Base-by-base conservation (phyloP, 768 basidiomycete species). In the Boletellus ananas region DNA sequence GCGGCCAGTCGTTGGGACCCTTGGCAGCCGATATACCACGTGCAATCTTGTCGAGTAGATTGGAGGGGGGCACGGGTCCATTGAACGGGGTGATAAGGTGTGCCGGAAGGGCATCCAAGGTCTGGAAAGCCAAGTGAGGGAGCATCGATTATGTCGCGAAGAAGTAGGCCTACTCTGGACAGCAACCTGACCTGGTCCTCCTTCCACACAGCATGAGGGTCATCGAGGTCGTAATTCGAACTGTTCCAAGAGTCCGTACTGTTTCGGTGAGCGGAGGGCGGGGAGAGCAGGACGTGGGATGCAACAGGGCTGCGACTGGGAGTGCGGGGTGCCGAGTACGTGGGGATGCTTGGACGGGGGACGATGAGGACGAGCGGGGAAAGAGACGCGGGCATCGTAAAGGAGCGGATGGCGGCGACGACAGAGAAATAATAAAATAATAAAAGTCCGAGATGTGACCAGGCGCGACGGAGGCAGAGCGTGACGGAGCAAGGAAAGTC, bases 51-150 rank as follows among this genome's bases (percentile, higher is more conserved):
- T 93, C 89, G 51, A 93, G 81, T 18, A 92, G 79, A 65, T 92
- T 92, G 13, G 87, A 83, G 29, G 90, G 90, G 1, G 90, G 90
- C 17, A 92, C 79, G 39, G 83, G 77, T 27, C 90, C 90, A 56
- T 86, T 84, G 75, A 90, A 92, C 47, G 90, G 90, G 14, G 90
- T 92, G 65, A 89, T 75, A n/a, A 93, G 79, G 59, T 91, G 87
- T 6, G 84, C 73, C 10, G 90, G 90, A 51, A 91, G 80, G 38
- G 85, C 84, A 63, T 93, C 90, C 10, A 93, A 77, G 14, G 90
- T 90, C 90, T 64, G 1, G 10, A 34, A 43, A 18, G 47, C 27
- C 55, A 52, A 1, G 54, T 45, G 49, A 63, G 54, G 23, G 20
- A 2, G 36, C 0, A 2, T 21, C 35, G 50, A 51, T 13, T 45